phyloP scores from a whole-genome alignment of 2,329 filamentous ascomycete species.

The Knufia petricola region DNA sequence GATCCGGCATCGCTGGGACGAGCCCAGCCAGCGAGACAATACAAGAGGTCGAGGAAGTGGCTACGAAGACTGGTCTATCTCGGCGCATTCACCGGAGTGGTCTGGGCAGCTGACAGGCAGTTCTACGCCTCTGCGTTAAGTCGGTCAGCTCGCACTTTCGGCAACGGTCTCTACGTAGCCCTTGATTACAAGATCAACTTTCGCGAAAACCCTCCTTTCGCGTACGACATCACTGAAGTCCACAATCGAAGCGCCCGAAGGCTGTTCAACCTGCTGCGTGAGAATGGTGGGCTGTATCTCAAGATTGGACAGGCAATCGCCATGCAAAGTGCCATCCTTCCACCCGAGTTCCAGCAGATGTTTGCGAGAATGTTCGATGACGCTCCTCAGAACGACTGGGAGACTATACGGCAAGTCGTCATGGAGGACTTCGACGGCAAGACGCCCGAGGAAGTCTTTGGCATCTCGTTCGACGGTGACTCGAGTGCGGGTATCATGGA shows the following conservation, averaged over 20 bases:
- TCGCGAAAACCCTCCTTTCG: constrained; percentile 63
- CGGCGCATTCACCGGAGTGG: constrained; percentile 47
- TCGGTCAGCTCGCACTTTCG: constrained; percentile 73
- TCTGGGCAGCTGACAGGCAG: constrained; percentile 61
- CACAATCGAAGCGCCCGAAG: constrained; percentile 77
- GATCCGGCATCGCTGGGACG: constrained; percentile 68
- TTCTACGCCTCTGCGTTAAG: constrained; percentile 70
- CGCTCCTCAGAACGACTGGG: constrained; percentile 85
- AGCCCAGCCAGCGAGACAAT: constrained; percentile 60
- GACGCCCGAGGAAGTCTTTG: constrained; percentile 82
- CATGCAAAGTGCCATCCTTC: constrained; percentile 91
- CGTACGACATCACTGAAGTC: constrained; percentile 63
- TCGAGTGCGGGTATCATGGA: constrained; percentile 58
- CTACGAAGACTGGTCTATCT: constrained; percentile 61
- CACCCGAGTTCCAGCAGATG: constrained; percentile 92
- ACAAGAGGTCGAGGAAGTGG: constrained; percentile 62
- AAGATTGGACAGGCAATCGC: constrained; percentile 98
- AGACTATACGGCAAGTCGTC: constrained; percentile 74
- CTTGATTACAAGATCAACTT: constrained; percentile 98
- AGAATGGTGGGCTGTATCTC: constrained; percentile 87
- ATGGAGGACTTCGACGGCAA: constrained; percentile 77
- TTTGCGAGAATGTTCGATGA: constrained; percentile 96
- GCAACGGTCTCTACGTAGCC: constrained; percentile 67
- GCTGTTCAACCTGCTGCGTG: constrained; percentile 67
- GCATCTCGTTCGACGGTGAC: constrained; percentile 66